Evolutionary conservation across 192 early-diverging fungal species (phyloP).

Genomic region (Gryganskiella cystojenkinii): DNA sequence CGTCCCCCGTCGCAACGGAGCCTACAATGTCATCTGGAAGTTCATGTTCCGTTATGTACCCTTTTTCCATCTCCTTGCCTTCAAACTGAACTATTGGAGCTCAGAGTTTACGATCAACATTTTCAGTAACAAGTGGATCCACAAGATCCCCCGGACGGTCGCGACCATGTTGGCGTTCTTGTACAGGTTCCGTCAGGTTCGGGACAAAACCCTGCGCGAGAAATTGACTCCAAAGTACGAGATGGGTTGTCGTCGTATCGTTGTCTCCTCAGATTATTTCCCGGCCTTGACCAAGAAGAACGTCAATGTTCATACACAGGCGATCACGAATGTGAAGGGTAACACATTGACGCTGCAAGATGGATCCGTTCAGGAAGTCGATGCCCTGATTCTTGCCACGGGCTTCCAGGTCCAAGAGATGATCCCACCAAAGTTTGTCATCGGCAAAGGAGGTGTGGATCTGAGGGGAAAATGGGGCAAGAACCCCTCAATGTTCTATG

Average conservation of each 20-base stretch:
- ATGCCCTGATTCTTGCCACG: conserved; percentile 64
- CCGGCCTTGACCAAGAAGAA: conserved; percentile 47
- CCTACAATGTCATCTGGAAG: conserved; percentile 46
- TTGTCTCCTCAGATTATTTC: conserved; percentile 45
- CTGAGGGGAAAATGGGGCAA: conserved; percentile 51
- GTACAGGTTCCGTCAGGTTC: conserved; percentile 30
- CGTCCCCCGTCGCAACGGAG: conserved; percentile 40
- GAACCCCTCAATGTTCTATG: conserved; percentile 54
- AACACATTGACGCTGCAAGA: conserved; percentile 44
- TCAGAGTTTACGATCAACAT: conserved; percentile 41
- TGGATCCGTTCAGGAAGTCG: conserved; percentile 51
- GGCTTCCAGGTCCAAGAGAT: conserved; percentile 59
- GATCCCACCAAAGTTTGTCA: conserved; percentile 41
- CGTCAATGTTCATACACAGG: conserved; percentile 32
- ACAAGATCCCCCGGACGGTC: conserved; percentile 16
- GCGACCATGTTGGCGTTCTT: conserved; percentile 28
- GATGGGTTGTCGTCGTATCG: conserved; percentile 56
- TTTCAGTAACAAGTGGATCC: conserved; percentile 41
- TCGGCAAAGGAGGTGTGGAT: conserved; percentile 43
- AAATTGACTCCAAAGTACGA: conserved; percentile 61
- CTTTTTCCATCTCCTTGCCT: conserved; percentile 42
- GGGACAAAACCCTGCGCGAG: conserved; percentile 30
- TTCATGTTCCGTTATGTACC: conserved; percentile 56
- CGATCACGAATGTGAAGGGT: conserved; percentile 38
- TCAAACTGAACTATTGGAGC: conserved; percentile 44